Conservation (phyloP, 164 flowering plant species). For the Nelumbo lutea region DNA sequence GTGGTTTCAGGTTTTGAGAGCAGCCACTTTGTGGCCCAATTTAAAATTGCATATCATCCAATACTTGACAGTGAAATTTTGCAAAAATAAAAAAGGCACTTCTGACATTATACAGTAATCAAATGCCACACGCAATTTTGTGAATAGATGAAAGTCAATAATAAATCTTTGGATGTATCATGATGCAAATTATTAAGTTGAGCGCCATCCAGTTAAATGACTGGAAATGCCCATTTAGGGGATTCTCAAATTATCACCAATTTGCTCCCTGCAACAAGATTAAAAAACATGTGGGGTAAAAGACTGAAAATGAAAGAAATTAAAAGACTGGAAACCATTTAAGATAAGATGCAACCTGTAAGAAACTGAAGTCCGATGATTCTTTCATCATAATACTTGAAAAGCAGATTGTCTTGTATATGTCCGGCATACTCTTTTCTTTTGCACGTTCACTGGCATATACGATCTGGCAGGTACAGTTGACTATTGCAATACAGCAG, state of each 20-base stretch:
- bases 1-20: too few species aligned
- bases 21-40: too few species aligned
- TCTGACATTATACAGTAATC: too few species aligned
- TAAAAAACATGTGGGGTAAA: neutral
- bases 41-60: too few species aligned
- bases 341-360: neutral
- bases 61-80: too few species aligned
- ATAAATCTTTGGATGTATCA: neutral
- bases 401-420: too few species aligned
- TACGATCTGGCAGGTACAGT: neutral
- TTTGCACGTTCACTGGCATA: neutral
- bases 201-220: neutral
- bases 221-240: neutral
- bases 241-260: neutral
- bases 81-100: too few species aligned
- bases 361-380: neutral
- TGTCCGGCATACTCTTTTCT: neutral
- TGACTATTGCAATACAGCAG: neutral
- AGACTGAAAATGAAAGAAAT: neutral
- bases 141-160: neutral
- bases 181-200: neutral
- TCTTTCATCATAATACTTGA: neutral
- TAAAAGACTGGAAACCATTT: neutral
- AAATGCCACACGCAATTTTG: neutral
- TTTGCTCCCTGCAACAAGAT: slow-evolving; percentile 2